These are phyloP conservation scores for Aspergillus tanneri DNA, from an alignment of 2,329 filamentous ascomycete species.

Conservation along the genomic window DNA sequence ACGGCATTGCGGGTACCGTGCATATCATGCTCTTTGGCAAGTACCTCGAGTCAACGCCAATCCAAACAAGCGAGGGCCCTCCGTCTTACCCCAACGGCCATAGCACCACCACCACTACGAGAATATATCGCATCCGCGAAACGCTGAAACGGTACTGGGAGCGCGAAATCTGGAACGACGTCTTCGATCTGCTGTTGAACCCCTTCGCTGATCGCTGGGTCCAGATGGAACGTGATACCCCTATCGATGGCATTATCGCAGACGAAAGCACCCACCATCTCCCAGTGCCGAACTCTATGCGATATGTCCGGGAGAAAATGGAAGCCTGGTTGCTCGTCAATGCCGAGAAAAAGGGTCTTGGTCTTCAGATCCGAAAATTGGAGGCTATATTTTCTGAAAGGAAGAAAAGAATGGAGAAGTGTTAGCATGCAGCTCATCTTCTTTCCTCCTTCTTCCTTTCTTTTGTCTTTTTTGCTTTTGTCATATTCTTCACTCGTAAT, in stretches of 20 bases:
- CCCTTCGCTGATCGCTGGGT: slow-evolving; percentile 60
- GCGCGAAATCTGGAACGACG: slow-evolving; percentile 79
- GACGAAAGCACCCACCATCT: slow-evolving; percentile 45
- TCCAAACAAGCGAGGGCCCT: slow-evolving; percentile 19
- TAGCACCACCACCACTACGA: slow-evolving; percentile 33
- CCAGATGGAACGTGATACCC: slow-evolving; percentile 54
- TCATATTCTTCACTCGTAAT: neutral
- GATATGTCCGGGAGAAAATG: slow-evolving; percentile 70
- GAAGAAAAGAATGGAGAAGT: slow-evolving; percentile 38
- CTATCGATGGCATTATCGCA: neutral
- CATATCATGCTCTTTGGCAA: slow-evolving; percentile 90
- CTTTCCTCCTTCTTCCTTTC: slow-evolving; percentile 1
- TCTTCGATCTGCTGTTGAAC: slow-evolving; percentile 85
- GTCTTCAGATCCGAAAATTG: slow-evolving; percentile 59
- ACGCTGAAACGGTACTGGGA: slow-evolving; percentile 95
- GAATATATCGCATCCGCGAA: slow-evolving; percentile 78
- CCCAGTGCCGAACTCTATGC: slow-evolving; percentile 72
- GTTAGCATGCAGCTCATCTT: slow-evolving; percentile 10
- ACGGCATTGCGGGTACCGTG: slow-evolving; percentile 83
- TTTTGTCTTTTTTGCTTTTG: neutral
- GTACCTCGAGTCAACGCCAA: slow-evolving; percentile 76
- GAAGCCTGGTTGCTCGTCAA: slow-evolving; percentile 78
- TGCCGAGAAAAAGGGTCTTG: slow-evolving; percentile 72
- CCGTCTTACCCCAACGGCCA: slow-evolving; percentile 1
- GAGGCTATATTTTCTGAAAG: slow-evolving; percentile 65